Evolutionary conservation across 2,329 filamentous ascomycete species (phyloP).

Genomic region (Chaetomiaceae sp.): DNA sequence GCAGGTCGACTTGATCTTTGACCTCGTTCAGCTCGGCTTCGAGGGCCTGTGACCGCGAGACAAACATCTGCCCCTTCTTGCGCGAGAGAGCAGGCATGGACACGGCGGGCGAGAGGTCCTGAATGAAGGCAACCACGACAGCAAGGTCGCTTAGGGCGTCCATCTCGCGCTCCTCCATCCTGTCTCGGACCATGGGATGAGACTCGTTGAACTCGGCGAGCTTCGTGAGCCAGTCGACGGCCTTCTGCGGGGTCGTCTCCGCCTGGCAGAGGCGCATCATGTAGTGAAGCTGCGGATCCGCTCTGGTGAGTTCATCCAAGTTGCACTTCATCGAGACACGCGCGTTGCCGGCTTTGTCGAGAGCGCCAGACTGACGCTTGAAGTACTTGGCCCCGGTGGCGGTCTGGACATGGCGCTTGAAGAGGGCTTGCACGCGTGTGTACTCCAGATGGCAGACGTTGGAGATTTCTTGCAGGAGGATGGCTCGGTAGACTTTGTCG

Average conservation of each 20-base stretch:
- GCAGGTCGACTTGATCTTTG: constrained; percentile 35
- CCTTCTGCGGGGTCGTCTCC: constrained; percentile 33
- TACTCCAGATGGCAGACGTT: constrained; percentile 45
- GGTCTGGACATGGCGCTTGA: constrained; percentile 40
- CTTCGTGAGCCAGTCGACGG: constrained; percentile 39
- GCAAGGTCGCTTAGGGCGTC: constrained; percentile 36
- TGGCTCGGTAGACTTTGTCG: constrained; percentile 31
- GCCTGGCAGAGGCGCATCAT: constrained; percentile 42
- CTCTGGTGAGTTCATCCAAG: constrained; percentile 35
- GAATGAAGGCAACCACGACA: constrained; percentile 37
- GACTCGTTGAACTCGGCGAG: constrained; percentile 35
- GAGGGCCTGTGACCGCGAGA: constrained; percentile 32
- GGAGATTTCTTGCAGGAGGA: constrained; percentile 43
- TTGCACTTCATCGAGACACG: constrained; percentile 39
- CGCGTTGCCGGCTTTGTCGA: constrained; percentile 34
- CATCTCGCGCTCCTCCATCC: constrained; percentile 32
- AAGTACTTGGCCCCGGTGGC: constrained; percentile 38
- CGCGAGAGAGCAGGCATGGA: constrained; percentile 36
- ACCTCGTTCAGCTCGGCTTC: constrained; percentile 37
- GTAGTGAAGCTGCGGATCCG: constrained; percentile 40
- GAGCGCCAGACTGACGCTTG: constrained; percentile 35
- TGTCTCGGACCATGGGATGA: constrained; percentile 33
- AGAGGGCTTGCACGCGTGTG: constrained; percentile 32
- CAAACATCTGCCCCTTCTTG: constrained; percentile 39
- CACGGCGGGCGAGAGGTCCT: constrained; percentile 34